Base-by-base conservation (phyloP, 768 basidiomycete genomes). In the Leccinum rimulosum region DNA sequence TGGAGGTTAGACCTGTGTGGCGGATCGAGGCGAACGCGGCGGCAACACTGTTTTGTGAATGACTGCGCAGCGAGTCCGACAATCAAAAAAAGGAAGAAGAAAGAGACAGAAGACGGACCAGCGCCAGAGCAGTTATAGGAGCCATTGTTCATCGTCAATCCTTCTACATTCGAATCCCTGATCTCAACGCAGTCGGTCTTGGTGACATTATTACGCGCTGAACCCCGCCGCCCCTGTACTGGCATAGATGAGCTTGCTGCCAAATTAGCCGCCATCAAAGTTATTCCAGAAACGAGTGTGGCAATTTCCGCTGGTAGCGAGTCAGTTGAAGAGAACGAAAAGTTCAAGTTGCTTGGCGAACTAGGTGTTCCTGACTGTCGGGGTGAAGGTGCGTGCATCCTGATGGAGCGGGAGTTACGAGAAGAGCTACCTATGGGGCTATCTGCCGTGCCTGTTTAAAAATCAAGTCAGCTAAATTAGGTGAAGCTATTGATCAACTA, bases 101-200 rank as follows among this genome's bases (percentile, higher is more conserved):
- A 28, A 45, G 19, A 7, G 22, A 33, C n/a, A 4, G 35, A 3
- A 15, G 22, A 61, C 66, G n/a, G 7, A 66, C 66, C 60, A 25
- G 59, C 55, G 9, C 66, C 66, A 33, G 53, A 15, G 8, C 59
- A 59, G 1, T 54, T 22, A 17, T 1, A 11, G 19, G 55, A 57
- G 11, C 53, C 53, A 35, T 48, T 56, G 36, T 66, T 61, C 49
- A 66, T 4, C 11, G 64, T 66, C 19, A 56, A 0, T 17, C 61
- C 66, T 0, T 57, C 50, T 4, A 43, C 57, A 3, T 2, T 55
- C 1, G 62, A 59, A 27, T 4, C 15, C 0, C 0, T 43, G 12
- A 66, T 12, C 0, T 53, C 52, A 27, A 64, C 1, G 27, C 56
- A 61, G n/a, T 64, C 55, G 9, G 11, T 14, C 56, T 25, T 63